Percentiles rank a stretch among this genome's conserved stretches.
Evolutionary conservation across 2,329 filamentous ascomycete species (phyloP).

Genomic region (Parastagonospora avenae): DNA sequence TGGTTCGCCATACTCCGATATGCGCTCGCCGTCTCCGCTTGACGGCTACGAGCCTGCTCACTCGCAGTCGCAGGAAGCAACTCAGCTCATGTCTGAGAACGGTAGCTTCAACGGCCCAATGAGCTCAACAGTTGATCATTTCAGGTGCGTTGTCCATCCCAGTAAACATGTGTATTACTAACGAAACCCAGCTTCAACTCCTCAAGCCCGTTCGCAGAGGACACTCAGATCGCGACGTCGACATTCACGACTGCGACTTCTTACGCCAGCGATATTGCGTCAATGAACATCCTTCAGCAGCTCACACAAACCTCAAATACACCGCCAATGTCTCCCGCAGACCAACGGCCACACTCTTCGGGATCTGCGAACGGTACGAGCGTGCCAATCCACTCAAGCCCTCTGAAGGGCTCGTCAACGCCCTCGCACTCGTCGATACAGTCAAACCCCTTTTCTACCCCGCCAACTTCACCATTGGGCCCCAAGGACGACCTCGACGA

Average conservation of each 20-base stretch:
- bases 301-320: constrained; percentile 43
- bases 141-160: constrained; percentile 28
- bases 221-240: constrained; percentile 21
- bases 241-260: constrained; percentile 36
- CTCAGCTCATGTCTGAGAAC: constrained; percentile 26
- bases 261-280: constrained; percentile 36
- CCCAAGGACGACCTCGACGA: constrained; percentile 42
- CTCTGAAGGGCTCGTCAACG: constrained; percentile 35
- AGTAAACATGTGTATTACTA: constrained; percentile 10
- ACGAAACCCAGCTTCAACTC: constrained; percentile 35
- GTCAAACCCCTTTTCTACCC: constrained; percentile 45
- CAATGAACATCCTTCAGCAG: constrained; percentile 44
- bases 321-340: constrained; percentile 45
- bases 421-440: constrained; percentile 42
- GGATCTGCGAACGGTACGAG: constrained; percentile 27
- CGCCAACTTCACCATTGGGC: constrained; percentile 43
- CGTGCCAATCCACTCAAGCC: constrained; percentile 25
- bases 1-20: constrained; percentile 40
- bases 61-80: constrained; percentile 21
- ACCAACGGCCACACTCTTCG: constrained; percentile 33
- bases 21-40: constrained; percentile 33
- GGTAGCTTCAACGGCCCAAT: constrained; percentile 36
- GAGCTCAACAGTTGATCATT: constrained; percentile 37
- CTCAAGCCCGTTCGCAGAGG: constrained; percentile 36
- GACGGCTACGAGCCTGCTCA: constrained; percentile 32